phyloP scores from a whole-genome alignment of 768 basidiomycete species.

The Serendipita indica region DNA sequence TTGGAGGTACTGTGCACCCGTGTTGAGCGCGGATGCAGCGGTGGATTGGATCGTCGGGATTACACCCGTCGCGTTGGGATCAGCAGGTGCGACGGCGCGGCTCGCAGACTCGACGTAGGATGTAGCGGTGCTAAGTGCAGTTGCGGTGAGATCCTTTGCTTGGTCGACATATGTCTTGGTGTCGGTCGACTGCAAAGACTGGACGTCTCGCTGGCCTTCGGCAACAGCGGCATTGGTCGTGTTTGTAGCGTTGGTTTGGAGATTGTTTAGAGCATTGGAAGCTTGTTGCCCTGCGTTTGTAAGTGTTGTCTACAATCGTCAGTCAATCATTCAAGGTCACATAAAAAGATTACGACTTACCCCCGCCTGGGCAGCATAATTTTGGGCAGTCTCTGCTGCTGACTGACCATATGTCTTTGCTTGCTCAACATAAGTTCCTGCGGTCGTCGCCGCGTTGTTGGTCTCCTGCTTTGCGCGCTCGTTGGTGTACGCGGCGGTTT shows the following conservation, averaged over 20 bases:
- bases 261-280: slow-evolving; percentile 19
- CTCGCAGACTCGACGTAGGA: slow-evolving; percentile 17
- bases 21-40: slow-evolving; percentile 21
- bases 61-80: slow-evolving; percentile 16
- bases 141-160: slow-evolving; percentile 34
- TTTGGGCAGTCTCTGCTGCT: slow-evolving; percentile 1
- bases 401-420: slow-evolving; percentile 1
- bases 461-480: neutral
- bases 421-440: neutral
- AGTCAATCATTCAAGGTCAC: neutral
- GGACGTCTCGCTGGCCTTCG: slow-evolving; percentile 40
- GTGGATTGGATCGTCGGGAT: slow-evolving; percentile 24
- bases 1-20: slow-evolving; percentile 22
- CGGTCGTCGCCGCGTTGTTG: neutral
- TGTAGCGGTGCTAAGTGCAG: slow-evolving; percentile 32
- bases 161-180: slow-evolving; percentile 39
- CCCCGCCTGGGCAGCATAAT: neutral
- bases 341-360: neutral
- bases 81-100: slow-evolving; percentile 3
- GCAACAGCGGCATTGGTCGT: slow-evolving; percentile 40
- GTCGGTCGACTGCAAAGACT: slow-evolving; percentile 26
- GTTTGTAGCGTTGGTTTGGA: slow-evolving; percentile 20
- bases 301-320: slow-evolving; percentile 6
- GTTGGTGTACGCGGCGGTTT: neutral
- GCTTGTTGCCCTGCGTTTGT: slow-evolving; percentile 14